phyloP scores from a whole-genome alignment of 2,329 filamentous ascomycete species.

The Fusarium torreyae region DNA sequence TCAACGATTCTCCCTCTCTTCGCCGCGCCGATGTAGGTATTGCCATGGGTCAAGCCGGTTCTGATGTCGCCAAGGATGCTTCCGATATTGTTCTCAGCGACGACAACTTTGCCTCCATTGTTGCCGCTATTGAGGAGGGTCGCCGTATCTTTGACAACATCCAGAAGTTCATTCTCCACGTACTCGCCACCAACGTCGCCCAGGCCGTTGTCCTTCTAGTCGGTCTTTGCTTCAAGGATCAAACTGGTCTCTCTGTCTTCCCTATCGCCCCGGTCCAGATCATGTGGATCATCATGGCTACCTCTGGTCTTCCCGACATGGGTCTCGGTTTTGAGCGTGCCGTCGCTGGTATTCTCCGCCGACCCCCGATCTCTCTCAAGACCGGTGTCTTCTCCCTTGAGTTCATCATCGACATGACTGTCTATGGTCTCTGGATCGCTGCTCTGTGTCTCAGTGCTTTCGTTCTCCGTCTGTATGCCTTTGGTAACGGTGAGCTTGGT shows the following conservation, averaged over 20 bases:
- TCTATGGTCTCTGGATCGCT: constrained; percentile 79
- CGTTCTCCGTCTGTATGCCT: constrained; percentile 75
- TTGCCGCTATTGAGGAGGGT: constrained; percentile 80
- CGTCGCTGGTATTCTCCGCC: constrained; percentile 76
- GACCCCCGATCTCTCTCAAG: constrained; percentile 75
- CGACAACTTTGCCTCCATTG: constrained; percentile 81
- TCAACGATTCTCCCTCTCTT: constrained; percentile 80
- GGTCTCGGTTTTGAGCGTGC: constrained; percentile 81
- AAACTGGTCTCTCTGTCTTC: constrained; percentile 76
- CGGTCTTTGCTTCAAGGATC: constrained; percentile 80
- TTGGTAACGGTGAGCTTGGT: constrained; percentile 73
- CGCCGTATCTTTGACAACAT: constrained; percentile 82
- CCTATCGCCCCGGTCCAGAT: constrained; percentile 83
- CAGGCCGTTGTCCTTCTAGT: constrained; percentile 79
- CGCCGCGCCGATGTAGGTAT: constrained; percentile 81
- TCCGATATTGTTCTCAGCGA: constrained; percentile 80
- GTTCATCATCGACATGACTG: constrained; percentile 76
- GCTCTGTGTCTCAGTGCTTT: constrained; percentile 75
- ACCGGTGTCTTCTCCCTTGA: constrained; percentile 77
- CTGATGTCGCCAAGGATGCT: constrained; percentile 74
- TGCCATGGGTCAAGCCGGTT: constrained; percentile 74
- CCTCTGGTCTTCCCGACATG: constrained; percentile 82
- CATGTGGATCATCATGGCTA: constrained; percentile 87
- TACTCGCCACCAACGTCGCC: constrained; percentile 79
- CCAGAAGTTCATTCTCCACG: constrained; percentile 80